phyloP scores from a whole-genome alignment of 441 rosid genomes.

The Croton laevigatus region DNA sequence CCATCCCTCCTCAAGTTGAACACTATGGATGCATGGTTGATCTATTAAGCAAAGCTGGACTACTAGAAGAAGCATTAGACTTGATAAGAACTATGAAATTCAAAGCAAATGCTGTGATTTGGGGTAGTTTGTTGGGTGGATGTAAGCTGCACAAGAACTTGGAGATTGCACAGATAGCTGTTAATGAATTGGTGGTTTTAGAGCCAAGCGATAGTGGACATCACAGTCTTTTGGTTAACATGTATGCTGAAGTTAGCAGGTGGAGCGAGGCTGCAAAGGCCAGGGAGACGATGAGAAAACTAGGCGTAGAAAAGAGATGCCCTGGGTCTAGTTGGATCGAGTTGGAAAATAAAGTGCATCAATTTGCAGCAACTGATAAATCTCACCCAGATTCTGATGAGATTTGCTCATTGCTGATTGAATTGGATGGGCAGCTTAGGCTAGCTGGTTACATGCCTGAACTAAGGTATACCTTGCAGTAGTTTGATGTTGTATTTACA shows the following conservation, averaged over 20 bases:
- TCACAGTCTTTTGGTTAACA: conserved; percentile 22
- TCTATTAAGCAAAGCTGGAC: conserved; percentile 26
- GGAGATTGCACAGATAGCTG: conserved; percentile 24
- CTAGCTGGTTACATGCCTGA: conserved; percentile 6
- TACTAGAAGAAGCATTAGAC: conserved; percentile 26
- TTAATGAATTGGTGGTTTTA: conserved; percentile 17
- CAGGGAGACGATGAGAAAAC: conserved; percentile 20
- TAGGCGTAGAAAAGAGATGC: conserved; percentile 18
- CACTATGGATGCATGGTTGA: conserved; percentile 30
- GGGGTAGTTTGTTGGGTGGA: conserved; percentile 37
- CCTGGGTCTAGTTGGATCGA: conserved; percentile 32
- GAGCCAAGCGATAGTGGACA: conserved; percentile 27
- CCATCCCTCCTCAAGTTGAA: conserved; percentile 17
- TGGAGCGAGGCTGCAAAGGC: conserved; percentile 24
- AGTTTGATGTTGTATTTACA: too few species aligned
- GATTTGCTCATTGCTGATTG: conserved; percentile 25
- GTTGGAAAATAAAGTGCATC: conserved; percentile 17
- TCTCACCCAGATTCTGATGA: conserved; percentile 22
- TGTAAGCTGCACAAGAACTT: conserved; percentile 27
- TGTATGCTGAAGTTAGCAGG: conserved; percentile 26
- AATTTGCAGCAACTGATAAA: conserved; percentile 27
- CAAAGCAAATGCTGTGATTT: conserved; percentile 32
- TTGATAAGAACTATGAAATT: conserved; percentile 20
- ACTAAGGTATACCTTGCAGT: conserved; percentile 7
- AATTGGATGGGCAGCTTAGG: conserved; percentile 26